Percentiles rank a stretch among this genome's conserved stretches.
Evolutionary conservation across 2,329 filamentous ascomycete species (phyloP).

Genomic region (Nannizzia gypsea): DNA sequence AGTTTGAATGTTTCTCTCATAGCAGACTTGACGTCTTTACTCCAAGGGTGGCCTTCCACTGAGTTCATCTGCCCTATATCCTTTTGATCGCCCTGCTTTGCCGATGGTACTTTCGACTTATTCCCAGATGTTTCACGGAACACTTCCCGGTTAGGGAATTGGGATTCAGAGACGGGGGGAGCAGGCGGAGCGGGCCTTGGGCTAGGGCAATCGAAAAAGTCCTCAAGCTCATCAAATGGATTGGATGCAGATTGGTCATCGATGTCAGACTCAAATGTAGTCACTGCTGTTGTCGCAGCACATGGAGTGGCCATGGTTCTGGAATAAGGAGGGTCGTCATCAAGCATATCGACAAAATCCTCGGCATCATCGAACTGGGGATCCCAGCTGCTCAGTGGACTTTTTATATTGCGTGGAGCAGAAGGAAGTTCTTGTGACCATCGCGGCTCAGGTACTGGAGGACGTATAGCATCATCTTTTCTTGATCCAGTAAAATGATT

Average conservation of each 20-base stretch:
- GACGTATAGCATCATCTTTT: not conserved
- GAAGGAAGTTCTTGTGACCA: slow-evolving; percentile 1
- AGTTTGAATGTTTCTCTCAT: slow-evolving; percentile 75
- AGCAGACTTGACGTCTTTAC: slow-evolving; percentile 66
- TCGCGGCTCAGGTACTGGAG: not conserved
- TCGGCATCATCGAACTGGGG: not conserved
- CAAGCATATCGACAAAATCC: not conserved
- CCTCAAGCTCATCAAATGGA: slow-evolving; percentile 22
- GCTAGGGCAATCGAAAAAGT: slow-evolving; percentile 6
- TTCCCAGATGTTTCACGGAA: slow-evolving; percentile 35
- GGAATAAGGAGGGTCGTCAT: not conserved
- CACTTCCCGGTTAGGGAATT: slow-evolving; percentile 21
- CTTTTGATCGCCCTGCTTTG: slow-evolving; percentile 20
- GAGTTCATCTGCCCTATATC: not conserved
- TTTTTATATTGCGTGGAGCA: not conserved
- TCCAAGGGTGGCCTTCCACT: slow-evolving; percentile 54
- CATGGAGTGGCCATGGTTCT: slow-evolving; percentile 13
- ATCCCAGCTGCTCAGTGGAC: not conserved
- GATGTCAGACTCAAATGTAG: slow-evolving; percentile 34
- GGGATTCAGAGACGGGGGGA: not conserved
- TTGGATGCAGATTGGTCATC: slow-evolving; percentile 36
- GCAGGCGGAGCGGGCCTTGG: slow-evolving; percentile 11
- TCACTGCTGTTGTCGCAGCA: slow-evolving; percentile 13
- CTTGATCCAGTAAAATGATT: not conserved
- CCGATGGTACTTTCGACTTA: slow-evolving; percentile 19